Evolutionary conservation across 1,284 basidiomycete genomes (phyloP).

Genomic region (Ustilago nuda): DNA sequence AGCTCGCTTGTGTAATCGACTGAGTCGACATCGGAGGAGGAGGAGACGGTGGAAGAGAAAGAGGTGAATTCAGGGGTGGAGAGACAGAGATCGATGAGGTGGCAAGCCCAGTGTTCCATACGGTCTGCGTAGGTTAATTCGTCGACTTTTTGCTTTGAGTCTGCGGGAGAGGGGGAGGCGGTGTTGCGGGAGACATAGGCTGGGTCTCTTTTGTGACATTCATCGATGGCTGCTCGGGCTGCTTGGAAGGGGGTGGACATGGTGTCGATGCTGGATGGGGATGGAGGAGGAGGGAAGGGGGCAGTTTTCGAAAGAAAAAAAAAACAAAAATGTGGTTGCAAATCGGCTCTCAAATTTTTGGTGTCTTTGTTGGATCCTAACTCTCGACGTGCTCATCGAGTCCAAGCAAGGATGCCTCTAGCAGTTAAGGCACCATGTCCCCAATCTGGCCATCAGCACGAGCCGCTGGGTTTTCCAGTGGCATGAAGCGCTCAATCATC

Average conservation of each 20-base stretch:
- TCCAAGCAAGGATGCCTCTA: too few relatives aligned
- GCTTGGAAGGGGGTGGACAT: constrained; percentile 34
- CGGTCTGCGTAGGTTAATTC: constrained; percentile 65
- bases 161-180: constrained; percentile 5
- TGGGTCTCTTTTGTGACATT: constrained; percentile 49
- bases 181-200: constrained; percentile 34
- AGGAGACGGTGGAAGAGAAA: constrained; percentile 25
- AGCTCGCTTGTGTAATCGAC: constrained; percentile 35
- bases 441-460: too few relatives aligned
- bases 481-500: too few relatives aligned
- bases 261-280: constrained; percentile 11
- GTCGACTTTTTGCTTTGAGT: constrained; percentile 40
- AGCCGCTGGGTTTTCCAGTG: too few relatives aligned
- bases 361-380: too few relatives aligned
- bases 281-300: neutral
- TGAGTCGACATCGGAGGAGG: constrained; percentile 25
- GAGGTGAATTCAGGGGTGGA: constrained; percentile 34
- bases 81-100: constrained; percentile 31
- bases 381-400: too few relatives aligned
- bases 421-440: too few relatives aligned
- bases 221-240: constrained; percentile 51
- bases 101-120: constrained; percentile 50
- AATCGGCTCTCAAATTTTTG: too few relatives aligned
- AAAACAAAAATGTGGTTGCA: constrained; percentile 2
- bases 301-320: too few relatives aligned